Evolutionary conservation across 176 grass and related monocot species (phyloP), one percentile per base, ranked within the genome.

Genomic region (Canna indica): DNA sequence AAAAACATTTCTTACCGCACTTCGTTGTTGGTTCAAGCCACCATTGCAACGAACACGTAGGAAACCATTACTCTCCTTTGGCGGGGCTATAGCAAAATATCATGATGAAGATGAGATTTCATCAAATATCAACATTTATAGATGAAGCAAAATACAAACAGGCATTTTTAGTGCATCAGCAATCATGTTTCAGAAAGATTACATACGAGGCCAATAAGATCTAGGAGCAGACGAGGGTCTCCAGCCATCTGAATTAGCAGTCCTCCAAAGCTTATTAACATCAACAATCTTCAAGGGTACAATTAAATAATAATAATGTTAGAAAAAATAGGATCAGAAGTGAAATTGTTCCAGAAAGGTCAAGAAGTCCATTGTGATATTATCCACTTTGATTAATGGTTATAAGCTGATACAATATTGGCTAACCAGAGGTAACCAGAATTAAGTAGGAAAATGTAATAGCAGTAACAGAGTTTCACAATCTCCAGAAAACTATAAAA

Each of bases 21-120:
- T 92, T 59, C 88, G 86, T 85, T 97, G 94, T 77, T 97, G 94
- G 72, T 83, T 92, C 79, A 97, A 83, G 36, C 94, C 94, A 75
- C 94, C 94, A 78, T 97, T 97, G 83, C 94, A 97, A 8, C 94
- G 84, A 68, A 97, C 89, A 9, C 94, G 94, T 52, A 97, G 72
- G 76, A 81, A 97, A 8, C 89, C 94, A 71, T 82, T 97, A 44
- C 71, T 87, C 75, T 87, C 89, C 67, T 33, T 36, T 77, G 94
- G 81, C 17, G 94, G 89, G n/a, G 89, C 94, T 97, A 82, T 78
- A 87, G 5, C 54, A 73, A 41, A 24, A 45, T 34, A 81, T 30
- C 11, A 29, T 28, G 20, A 67, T 59, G 8, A 39, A 69, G 41
- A 33, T 44, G 15, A 64, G 38, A 45, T 44, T 64, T 63, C 18